Conservation (phyloP, 2,329 filamentous ascomycete genomes). For the Mycocentrospora acerina region DNA sequence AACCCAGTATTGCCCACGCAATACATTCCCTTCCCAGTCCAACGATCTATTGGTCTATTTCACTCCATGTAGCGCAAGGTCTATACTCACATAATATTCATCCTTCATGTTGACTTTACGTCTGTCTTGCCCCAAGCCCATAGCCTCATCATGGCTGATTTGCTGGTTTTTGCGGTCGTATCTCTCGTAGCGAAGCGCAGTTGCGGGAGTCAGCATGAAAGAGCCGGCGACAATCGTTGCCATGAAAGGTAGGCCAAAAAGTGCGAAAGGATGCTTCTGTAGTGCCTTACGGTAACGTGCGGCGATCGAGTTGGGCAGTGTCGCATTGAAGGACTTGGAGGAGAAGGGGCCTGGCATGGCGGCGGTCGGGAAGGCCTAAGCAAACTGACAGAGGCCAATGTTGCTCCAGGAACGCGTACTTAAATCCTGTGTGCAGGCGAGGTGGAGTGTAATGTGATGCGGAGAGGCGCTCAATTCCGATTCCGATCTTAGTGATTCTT, state of each 20-base stretch:
- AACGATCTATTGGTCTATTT: not conserved
- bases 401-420: not conserved
- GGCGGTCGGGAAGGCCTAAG: not conserved
- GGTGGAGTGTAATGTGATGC: too few relatives aligned
- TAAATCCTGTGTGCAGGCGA: too few relatives aligned
- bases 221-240: conserved; percentile 85
- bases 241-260: conserved; percentile 94
- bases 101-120: conserved; percentile 78
- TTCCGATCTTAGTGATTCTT: too few relatives aligned
- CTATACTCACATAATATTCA: conserved; percentile 75
- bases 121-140: conserved; percentile 72
- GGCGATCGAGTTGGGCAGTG: conserved; percentile 64
- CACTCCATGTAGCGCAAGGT: not conserved
- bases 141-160: conserved; percentile 80
- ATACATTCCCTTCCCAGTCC: too few relatives aligned
- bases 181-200: conserved; percentile 89
- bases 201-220: conserved; percentile 91
- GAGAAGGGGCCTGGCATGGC: conserved; percentile 62
- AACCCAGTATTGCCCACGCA: too few relatives aligned
- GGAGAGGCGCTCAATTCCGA: too few relatives aligned
- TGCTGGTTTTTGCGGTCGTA: conserved; percentile 88
- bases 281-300: conserved; percentile 75
- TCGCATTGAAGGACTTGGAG: conserved; percentile 58
- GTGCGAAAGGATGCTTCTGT: conserved; percentile 78
- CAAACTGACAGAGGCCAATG: not conserved